Evolutionary conservation across 2,329 filamentous ascomycete species (phyloP), one percentile per base, ranked within the genome.

Genomic region (Ophiostoma himal-ulmi): DNA sequence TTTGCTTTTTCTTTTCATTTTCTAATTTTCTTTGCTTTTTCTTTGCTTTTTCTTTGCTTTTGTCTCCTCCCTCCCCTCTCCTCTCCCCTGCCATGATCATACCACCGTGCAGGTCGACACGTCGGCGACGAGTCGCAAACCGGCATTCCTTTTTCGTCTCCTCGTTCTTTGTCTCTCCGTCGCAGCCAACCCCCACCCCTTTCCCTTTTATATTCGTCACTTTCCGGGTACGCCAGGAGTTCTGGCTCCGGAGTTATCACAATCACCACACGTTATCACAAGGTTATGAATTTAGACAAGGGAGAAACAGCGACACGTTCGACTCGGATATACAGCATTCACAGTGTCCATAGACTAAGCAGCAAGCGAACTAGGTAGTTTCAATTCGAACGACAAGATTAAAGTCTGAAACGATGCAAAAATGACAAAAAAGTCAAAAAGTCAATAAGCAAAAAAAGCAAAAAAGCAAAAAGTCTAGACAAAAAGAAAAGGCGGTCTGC

Each of bases 401-500:
- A 34, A 64, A 7, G 30, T 6, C 20, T 36, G 60, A 64, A 64
- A 64, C 8, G 34, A 68, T n/a, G n/a, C n/a, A 39, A 34, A n/a
- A 41, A 39, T 26, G 11, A 34, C 1, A 48, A 36, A 57, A 48
- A 36, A 7, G 6, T 10, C 17, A 34, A 26, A 44, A 57, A 57
- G 22, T 4, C 13, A n/a, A n/a, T n/a, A n/a, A n/a, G n/a, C n/a
- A 13, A 70, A 30, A 66, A 48, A 10, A 66, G 37, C 22, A 5
- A 5, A 39, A 39, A 34, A 36, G 36, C 11, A 48, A 57, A 48
- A 57, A 57, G 22, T 4, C 13, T n/a, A 17, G 13, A 36, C 41
- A 13, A 44, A 64, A 36, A 64, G 14, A 65, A 65, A 65, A 62
- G 34, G 57, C 57, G 57, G 57, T 62, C 60, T 65, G 11, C 30